Evolutionary conservation across 768 basidiomycete species (phyloP).

Genomic region (Russula sp.): DNA sequence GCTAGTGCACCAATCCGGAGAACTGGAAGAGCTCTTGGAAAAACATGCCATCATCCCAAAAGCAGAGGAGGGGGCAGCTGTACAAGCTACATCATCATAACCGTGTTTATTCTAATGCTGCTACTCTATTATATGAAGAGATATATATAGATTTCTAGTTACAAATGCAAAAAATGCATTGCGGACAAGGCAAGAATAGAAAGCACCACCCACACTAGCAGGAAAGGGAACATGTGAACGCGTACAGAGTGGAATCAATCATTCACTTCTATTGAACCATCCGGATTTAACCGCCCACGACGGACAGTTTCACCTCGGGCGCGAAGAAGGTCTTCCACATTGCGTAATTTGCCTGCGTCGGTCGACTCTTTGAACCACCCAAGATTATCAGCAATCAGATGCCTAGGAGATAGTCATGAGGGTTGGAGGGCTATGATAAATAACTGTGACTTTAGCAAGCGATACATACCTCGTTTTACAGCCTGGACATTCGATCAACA

Average conservation of each 20-base stretch:
- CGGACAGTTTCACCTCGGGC: slow-evolving; percentile 73
- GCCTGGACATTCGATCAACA: slow-evolving; percentile 84
- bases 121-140: not conserved
- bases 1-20: slow-evolving; percentile 93
- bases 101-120: not conserved
- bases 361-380: slow-evolving; percentile 89
- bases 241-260: slow-evolving; percentile 11
- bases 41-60: slow-evolving; percentile 67
- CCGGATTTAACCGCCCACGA: slow-evolving; percentile 37
- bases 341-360: slow-evolving; percentile 62
- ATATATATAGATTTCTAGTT: not conserved
- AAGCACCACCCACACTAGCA: not conserved
- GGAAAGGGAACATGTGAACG: not conserved
- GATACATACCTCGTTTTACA: slow-evolving; percentile 75
- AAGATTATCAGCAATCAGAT: slow-evolving; percentile 84
- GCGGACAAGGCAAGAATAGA: not conserved
- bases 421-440: not conserved
- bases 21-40: slow-evolving; percentile 76
- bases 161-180: not conserved
- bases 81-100: slow-evolving; percentile 22
- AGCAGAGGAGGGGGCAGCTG: slow-evolving; percentile 25
- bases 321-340: slow-evolving; percentile 75
- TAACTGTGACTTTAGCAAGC: not conserved
- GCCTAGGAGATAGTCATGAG: slow-evolving; percentile 36
- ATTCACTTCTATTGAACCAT: slow-evolving; percentile 51